Percentiles rank a stretch among this genome's conserved stretches.
phyloP scores from a whole-genome alignment of 2,329 filamentous ascomycete species.

The Blastomyces gilchristii region DNA sequence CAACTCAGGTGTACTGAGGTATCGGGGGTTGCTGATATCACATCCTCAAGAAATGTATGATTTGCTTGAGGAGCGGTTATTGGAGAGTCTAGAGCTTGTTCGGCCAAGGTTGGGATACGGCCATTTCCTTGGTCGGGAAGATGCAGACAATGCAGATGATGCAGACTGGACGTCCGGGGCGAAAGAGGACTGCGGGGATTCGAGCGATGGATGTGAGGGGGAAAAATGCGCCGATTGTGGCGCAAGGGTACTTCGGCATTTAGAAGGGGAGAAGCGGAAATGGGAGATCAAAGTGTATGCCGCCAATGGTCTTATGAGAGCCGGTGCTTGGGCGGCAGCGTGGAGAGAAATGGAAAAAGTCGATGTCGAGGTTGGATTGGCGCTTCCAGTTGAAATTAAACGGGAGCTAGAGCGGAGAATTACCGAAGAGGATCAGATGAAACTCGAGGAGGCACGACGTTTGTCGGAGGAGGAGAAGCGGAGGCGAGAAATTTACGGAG shows the following conservation, averaged over 20 bases:
- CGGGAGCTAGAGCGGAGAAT: slow-evolving; percentile 40
- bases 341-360: slow-evolving; percentile 99
- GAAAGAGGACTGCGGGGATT: slow-evolving; percentile 24
- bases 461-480: slow-evolving; percentile 14
- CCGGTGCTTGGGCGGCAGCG: slow-evolving; percentile 82
- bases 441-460: slow-evolving; percentile 17
- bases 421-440: slow-evolving; percentile 31
- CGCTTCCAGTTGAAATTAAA: slow-evolving; percentile 45
- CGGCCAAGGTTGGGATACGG: slow-evolving; percentile 47
- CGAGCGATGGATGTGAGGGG: slow-evolving; percentile 24
- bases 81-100: slow-evolving; percentile 51
- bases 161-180: slow-evolving; percentile 29
- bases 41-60: slow-evolving; percentile 55
- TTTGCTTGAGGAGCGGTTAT: slow-evolving; percentile 49
- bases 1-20: slow-evolving; percentile 44
- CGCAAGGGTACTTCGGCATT: slow-evolving; percentile 37
- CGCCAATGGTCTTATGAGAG: slow-evolving; percentile 85
- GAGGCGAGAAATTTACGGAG: slow-evolving; percentile 17
- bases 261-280: slow-evolving; percentile 39
- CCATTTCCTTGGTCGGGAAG: slow-evolving; percentile 42
- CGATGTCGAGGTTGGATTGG: slow-evolving; percentile 79
- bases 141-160: slow-evolving; percentile 20
- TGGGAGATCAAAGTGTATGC: slow-evolving; percentile 76
- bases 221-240: slow-evolving; percentile 44
- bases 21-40: slow-evolving; percentile 51